Base-by-base conservation (phyloP, 306 rosid genomes). In the Arachis stenosperma region DNA sequence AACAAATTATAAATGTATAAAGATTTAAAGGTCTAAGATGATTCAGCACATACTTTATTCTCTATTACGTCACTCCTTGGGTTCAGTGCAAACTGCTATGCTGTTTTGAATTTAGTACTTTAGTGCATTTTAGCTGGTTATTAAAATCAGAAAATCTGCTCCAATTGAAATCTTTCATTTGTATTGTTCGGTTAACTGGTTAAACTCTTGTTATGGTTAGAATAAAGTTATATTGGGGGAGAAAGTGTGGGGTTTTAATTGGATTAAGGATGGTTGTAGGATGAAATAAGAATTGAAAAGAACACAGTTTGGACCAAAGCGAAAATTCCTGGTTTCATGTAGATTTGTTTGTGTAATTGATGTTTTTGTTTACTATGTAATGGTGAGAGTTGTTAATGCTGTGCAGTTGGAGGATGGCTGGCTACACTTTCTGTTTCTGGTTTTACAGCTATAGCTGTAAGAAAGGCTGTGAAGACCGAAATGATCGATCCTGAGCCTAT, bases 351-450 rank as follows among this genome's bases (percentile, higher is more conserved):
- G 47, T 40, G 58, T 50, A 6, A 33, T 74, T 57, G 33, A 33
- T 56, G 62, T 69, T 66, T 33, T 22, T 22, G 27, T 60, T 42
- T 64, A 17, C 27, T 75, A 59, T 80, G 43, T 54, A 30, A 10
- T 65, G 60, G 39, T 77, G 75, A 56, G 71, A 46, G 27, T 60
- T 40, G 3, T 33, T 61, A 61, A 53, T 70, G 50, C 67, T 37
- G 57, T 81, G 86, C 86, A 89, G 97, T 66, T 78, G 97, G 87
- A 70, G 97, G 97, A 58, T 91, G 97, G 97, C 76, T 91, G 42
- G 92, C 96, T 61, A 65, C 97, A 51, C 82, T 91, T 37, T 87
- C 79, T 51, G 96, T 87, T 55, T 87, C 97, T 33, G 97, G 93
- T 68, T 89, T 79, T 71, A 78, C 82, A 10, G 96, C 97, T 59